Evolutionary conservation across 2,329 filamentous ascomycete genomes (phyloP), one percentile per base, ranked within the genome.

Genomic region (Alternaria sp.): DNA sequence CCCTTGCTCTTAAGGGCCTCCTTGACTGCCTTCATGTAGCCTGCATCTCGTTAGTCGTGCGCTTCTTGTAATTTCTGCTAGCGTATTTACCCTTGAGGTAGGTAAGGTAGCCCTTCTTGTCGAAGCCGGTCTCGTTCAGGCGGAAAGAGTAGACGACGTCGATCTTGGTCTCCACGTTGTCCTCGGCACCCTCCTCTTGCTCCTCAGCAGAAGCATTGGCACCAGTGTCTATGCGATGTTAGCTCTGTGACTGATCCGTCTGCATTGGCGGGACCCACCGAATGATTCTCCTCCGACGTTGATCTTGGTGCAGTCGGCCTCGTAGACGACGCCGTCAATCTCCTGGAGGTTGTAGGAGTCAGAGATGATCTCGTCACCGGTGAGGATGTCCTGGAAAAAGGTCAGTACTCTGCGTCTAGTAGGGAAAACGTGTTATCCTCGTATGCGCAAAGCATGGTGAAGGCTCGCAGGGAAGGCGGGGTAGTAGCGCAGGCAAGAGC

Each of bases 141-240:
- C 93, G 92, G 91, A 98, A 98, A 74, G 92, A 91, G 86, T 94
- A 85, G 79, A 96, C 87, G 66, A 98, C 89, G 83, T 99, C 94
- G 86, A 96, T 96, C 84, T 97, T 94, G 79, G 88, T 88, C 82
- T 89, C 81, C 60, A 81, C 80, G 48, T 72, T 56, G 73, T 96
- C 93, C 51, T 96, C 94, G 72, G 89, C 72, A 67, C 80, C 90
- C 73, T 94, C 92, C 0, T 89, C 91, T 57, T 85, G 91, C 79
- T 91, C 94, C 85, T 98, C 95, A 64, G 95, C 94, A 74, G 94
- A 98, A 73, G 95, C 92, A 83, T 99, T 99, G 86, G 94, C 95
- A 81, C 95, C 95, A 75, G 87, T 95, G 81, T 95, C 91, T 93
- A 61, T 36, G 38, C 30, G 4, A 3, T 26, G 55, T 65, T 62